Evolutionary conservation across 805 yeast species (phyloP).

Genomic region (Wickerhamomyces subpelliculosus): DNA sequence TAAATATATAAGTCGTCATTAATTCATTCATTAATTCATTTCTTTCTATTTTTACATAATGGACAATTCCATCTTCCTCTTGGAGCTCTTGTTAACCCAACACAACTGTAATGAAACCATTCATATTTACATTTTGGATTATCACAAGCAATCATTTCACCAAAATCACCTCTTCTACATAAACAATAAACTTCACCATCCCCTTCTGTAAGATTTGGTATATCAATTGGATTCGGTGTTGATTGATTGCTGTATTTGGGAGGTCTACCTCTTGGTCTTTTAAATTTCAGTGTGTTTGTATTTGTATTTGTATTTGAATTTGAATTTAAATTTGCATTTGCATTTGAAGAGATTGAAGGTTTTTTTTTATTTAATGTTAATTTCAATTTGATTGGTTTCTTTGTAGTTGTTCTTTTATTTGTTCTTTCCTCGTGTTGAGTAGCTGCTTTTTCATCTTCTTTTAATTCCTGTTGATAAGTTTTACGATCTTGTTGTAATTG

Average conservation of each 20-base stretch:
- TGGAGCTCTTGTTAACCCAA: constrained; percentile 59
- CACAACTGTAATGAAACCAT: constrained; percentile 80
- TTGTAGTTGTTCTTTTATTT: constrained; percentile 12
- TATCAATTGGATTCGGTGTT: not conserved
- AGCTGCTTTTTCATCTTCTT: constrained; percentile 10
- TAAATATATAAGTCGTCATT: not conserved
- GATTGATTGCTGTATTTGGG: not conserved
- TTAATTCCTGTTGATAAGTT: constrained; percentile 17
- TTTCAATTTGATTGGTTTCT: constrained; percentile 5
- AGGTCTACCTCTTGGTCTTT: constrained; percentile 1
- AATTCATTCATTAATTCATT: constrained; percentile 6
- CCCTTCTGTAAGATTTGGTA: not conserved
- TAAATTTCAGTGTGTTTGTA: not conserved
- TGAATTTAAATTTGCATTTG: not conserved
- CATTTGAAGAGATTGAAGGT: too few species aligned
- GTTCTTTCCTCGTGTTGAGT: constrained; percentile 12
- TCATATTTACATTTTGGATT: constrained; percentile 61
- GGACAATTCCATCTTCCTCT: constrained; percentile 70
- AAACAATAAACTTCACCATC: constrained; percentile 33
- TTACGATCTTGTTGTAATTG: constrained; percentile 21
- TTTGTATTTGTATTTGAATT: constrained; percentile 3
- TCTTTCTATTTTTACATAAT: constrained; percentile 24
- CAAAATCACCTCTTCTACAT: constrained; percentile 43
- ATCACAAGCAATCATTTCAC: constrained; percentile 92
- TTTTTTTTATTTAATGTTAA: constrained; percentile 3